A percentile compares a stretch with the other conserved stretches of the same genome.
Evolutionary conservation across 768 basidiomycete species (phyloP).

Genomic region (Tylopilus plumbeoviolaceoides): DNA sequence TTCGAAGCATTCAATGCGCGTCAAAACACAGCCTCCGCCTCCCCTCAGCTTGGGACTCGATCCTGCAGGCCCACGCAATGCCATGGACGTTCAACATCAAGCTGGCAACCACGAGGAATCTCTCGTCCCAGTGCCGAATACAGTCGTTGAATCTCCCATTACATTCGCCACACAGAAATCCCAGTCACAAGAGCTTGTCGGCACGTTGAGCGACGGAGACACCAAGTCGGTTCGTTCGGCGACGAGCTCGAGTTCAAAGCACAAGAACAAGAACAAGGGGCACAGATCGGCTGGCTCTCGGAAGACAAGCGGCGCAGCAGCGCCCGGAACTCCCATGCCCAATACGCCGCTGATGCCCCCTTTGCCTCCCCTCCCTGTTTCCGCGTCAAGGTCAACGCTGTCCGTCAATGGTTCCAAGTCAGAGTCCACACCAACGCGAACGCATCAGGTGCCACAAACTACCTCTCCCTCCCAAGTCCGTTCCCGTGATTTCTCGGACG

Average conservation of each 20-base stretch:
- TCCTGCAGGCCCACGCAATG: slow-evolving; percentile 6
- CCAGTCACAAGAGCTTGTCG: slow-evolving; percentile 19
- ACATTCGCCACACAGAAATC: slow-evolving; percentile 4
- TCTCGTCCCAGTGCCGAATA: neutral
- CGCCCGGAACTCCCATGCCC: slow-evolving; percentile 64
- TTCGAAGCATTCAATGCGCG: slow-evolving; percentile 26
- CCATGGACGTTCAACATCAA: slow-evolving; percentile 13
- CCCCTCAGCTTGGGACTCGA: slow-evolving; percentile 25
- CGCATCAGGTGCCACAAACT: neutral
- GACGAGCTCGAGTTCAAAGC: slow-evolving; percentile 25
- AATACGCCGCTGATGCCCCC: slow-evolving; percentile 49
- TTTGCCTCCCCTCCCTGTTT: slow-evolving; percentile 15
- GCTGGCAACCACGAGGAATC: slow-evolving; percentile 21
- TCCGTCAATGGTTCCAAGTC: slow-evolving; percentile 14
- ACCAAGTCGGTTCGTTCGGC: slow-evolving; percentile 23
- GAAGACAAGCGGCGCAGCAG: slow-evolving; percentile 55
- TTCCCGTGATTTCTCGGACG: slow-evolving; percentile 29
- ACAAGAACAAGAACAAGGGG: slow-evolving; percentile 13
- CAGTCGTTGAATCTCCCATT: slow-evolving; percentile 23
- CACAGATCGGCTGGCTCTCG: slow-evolving; percentile 20
- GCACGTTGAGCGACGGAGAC: slow-evolving; percentile 20
- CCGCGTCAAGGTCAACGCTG: slow-evolving; percentile 17
- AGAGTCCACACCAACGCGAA: slow-evolving; percentile 4
- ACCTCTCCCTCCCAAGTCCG: slow-evolving; percentile 9
- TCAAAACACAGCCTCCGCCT: slow-evolving; percentile 26